These are phyloP conservation scores for Heterobasidion irregulare DNA, from an alignment of 1,284 basidiomycete genomes.

Conservation along the genomic window DNA sequence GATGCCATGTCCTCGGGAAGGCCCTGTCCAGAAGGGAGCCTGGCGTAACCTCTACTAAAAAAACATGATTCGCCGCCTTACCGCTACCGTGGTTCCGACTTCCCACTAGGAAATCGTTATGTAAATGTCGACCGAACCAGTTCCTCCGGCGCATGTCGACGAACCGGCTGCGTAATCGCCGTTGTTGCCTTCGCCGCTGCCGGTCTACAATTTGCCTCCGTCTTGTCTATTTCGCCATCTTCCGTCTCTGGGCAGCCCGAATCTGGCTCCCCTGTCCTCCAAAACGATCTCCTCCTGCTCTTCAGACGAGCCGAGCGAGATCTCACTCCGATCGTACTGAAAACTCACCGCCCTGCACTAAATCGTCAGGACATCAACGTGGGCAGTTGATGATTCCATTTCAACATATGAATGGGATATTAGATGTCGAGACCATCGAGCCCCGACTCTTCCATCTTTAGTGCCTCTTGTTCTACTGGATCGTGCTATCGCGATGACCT, in stretches of 20 bases:
- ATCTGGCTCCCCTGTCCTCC: too few species aligned
- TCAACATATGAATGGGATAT: neutral
- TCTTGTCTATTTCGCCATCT: too few species aligned
- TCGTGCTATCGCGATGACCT: neutral
- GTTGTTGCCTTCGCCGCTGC: too few species aligned
- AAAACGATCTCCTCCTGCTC: too few species aligned
- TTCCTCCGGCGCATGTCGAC: too few species aligned
- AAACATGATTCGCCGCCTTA: neutral
- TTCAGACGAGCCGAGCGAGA: neutral
- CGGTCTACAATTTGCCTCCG: too few species aligned
- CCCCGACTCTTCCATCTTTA: neutral
- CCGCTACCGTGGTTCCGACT: neutral
- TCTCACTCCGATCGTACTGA: neutral
- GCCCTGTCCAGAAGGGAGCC: neutral
- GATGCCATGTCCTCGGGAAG: neutral
- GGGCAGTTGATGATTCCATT: neutral
- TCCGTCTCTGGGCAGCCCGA: too few species aligned
- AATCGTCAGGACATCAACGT: neutral
- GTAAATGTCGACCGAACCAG: neutral
- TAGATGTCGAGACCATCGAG: neutral
- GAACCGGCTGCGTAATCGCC: too few species aligned
- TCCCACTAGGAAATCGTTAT: neutral
- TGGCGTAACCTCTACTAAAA: neutral
- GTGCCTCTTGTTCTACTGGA: neutral
- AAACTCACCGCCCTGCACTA: too few species aligned